These are phyloP conservation scores for Domatiomyces globalis DNA, from an alignment of 2,329 filamentous ascomycete genomes.

Conservation along the genomic window DNA sequence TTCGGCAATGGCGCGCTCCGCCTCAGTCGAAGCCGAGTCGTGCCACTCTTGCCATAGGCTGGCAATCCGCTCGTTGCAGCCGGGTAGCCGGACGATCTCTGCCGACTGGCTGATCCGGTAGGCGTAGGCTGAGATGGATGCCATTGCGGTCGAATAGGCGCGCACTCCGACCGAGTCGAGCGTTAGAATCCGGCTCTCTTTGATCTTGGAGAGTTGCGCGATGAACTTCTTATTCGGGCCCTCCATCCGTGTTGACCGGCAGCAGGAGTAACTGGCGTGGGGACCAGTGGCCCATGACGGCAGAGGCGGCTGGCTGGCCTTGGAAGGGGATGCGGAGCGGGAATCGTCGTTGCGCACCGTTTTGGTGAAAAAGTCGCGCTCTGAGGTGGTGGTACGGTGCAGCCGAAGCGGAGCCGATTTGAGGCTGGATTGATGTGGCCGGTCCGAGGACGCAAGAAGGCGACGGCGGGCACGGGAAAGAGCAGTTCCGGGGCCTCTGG, in stretches of 20 bases:
- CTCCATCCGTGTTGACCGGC: constrained; percentile 56
- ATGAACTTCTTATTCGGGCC: constrained; percentile 66
- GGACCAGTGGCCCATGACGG: constrained; percentile 55
- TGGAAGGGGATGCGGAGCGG: constrained; percentile 16
- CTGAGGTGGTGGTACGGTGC: constrained; percentile 58
- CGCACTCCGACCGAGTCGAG: constrained; percentile 67
- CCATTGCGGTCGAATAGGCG: constrained; percentile 79
- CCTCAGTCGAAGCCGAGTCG: constrained; percentile 26
- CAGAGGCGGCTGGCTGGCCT: constrained; percentile 40
- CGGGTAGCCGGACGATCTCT: constrained; percentile 47
- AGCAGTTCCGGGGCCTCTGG: neutral
- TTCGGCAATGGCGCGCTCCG: constrained; percentile 46
- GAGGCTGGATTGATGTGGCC: constrained; percentile 7
- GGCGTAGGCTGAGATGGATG: constrained; percentile 69
- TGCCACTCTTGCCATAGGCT: constrained; percentile 65
- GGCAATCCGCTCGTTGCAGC: constrained; percentile 68
- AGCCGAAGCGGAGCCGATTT: constrained; percentile 33
- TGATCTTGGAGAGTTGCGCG: constrained; percentile 57
- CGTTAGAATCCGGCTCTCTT: constrained; percentile 53
- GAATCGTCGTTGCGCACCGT: constrained; percentile 20
- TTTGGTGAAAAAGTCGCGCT: constrained; percentile 42
- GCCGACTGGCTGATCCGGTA: constrained; percentile 33
- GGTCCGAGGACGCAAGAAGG: neutral
- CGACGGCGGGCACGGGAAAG: too few species aligned
- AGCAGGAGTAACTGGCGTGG: constrained; percentile 56